Evolutionary conservation across 2,329 filamentous ascomycete species (phyloP).

Genomic region (Aspergillus sp.): DNA sequence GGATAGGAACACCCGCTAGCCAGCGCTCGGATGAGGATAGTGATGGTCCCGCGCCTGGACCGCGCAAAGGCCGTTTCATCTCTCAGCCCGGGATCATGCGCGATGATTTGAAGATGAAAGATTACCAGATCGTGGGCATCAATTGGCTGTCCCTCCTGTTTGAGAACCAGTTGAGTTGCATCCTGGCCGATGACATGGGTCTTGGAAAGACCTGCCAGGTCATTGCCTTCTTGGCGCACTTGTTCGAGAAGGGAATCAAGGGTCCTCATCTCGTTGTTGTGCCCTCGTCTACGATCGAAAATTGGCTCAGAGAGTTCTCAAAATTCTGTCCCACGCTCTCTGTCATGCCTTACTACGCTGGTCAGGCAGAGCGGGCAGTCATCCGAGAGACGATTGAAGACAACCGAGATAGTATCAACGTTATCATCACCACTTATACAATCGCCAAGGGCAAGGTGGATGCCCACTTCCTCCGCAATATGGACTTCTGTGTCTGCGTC

Average conservation of each 20-base stretch:
- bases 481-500: constrained; percentile 64
- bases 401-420: constrained; percentile 65
- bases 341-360: constrained; percentile 73
- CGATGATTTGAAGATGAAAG: constrained; percentile 75
- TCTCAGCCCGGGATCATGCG: constrained; percentile 78
- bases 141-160: constrained; percentile 93
- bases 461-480: constrained; percentile 62
- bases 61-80: constrained; percentile 50
- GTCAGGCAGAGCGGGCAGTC: constrained; percentile 65
- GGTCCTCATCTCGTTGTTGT: constrained; percentile 86
- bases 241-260: constrained; percentile 68
- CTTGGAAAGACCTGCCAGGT: constrained; percentile 96
- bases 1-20: constrained; percentile 64
- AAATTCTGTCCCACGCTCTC: constrained; percentile 78
- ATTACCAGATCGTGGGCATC: constrained; percentile 90
- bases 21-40: constrained; percentile 50
- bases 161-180: constrained; percentile 76
- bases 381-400: constrained; percentile 69
- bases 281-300: constrained; percentile 89
- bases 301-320: constrained; percentile 90
- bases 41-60: constrained; percentile 40
- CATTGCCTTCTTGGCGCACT: constrained; percentile 83
- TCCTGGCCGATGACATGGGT: constrained; percentile 95
- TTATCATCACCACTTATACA: constrained; percentile 72
- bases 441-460: constrained; percentile 64